These are phyloP conservation scores for Austropuccinia psidii DNA, from an alignment of 1,284 basidiomycete genomes.

Conservation along the genomic window DNA sequence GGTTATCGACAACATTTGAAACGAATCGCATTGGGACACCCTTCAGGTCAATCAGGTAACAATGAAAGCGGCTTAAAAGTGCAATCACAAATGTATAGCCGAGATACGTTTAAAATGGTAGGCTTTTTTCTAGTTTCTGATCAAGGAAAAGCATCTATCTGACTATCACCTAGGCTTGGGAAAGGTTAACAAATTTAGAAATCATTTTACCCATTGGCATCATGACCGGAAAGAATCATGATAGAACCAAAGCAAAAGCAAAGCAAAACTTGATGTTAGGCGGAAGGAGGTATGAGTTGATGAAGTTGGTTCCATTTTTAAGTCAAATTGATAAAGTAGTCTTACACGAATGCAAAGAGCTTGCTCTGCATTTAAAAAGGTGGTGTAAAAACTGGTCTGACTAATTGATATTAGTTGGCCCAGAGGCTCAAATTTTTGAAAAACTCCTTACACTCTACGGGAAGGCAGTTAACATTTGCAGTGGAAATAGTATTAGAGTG, in stretches of 20 bases:
- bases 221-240: not conserved
- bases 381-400: slow-evolving; percentile 34
- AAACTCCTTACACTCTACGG: too few species aligned
- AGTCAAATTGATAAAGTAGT: slow-evolving; percentile 6
- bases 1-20: slow-evolving; percentile 24
- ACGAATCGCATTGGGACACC: not conserved
- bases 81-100: slow-evolving; percentile 21
- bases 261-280: not conserved
- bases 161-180: too few species aligned
- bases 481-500: too few species aligned
- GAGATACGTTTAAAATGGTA: slow-evolving; percentile 30
- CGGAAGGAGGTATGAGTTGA: not conserved
- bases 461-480: too few species aligned
- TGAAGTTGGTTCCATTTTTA: slow-evolving; percentile 6
- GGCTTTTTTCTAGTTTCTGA: not conserved
- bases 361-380: slow-evolving; percentile 7
- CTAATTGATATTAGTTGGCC: too few species aligned
- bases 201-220: slow-evolving; percentile 1
- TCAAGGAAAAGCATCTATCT: too few species aligned
- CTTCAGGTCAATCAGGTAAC: too few species aligned
- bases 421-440: too few species aligned
- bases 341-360: not conserved
- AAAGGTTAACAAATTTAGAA: slow-evolving; percentile 20
- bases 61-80: too few species aligned
- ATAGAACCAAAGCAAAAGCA: not conserved